These are phyloP conservation scores for Cairneyella variabilis DNA, from an alignment of 495 filamentous ascomycete genomes.

Conservation along the genomic window DNA sequence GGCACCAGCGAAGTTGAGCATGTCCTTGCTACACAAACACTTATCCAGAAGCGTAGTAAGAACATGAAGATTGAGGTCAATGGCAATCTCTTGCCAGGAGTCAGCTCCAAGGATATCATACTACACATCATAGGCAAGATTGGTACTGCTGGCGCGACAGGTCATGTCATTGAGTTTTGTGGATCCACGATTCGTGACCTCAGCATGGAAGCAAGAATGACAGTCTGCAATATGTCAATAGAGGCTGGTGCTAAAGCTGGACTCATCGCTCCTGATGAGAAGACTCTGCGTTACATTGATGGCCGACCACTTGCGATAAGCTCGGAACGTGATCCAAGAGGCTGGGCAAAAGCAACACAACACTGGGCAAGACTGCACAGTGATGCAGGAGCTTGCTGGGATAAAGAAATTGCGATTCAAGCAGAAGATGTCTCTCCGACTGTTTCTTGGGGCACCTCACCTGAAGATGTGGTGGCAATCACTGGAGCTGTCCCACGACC, in stretches of 20 bases:
- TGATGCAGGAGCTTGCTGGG: constrained; percentile 76
- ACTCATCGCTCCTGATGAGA: constrained; percentile 91
- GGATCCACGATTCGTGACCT: constrained; percentile 82
- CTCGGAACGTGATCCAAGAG: constrained; percentile 67
- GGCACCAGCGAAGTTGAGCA: constrained; percentile 97
- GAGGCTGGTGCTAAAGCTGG: constrained; percentile 90
- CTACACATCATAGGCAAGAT: constrained; percentile 89
- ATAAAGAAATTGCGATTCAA: constrained; percentile 76
- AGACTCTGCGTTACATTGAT: constrained; percentile 88
- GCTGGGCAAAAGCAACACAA: constrained; percentile 81
- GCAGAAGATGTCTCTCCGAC: constrained; percentile 88
- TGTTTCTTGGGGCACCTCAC: constrained; percentile 91
- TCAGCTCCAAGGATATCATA: constrained; percentile 91
- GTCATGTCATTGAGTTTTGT: constrained; percentile 91
- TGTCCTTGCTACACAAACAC: constrained; percentile 87
- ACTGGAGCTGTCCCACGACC: constrained; percentile 82
- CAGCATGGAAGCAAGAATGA: constrained; percentile 96
- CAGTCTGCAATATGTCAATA: constrained; percentile 98
- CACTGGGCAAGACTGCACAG: constrained; percentile 84
- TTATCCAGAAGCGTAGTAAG: constrained; percentile 88
- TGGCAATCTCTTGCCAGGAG: constrained; percentile 77
- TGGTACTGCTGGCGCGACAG: constrained; percentile 88
- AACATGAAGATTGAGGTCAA: constrained; percentile 96
- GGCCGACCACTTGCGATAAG: constrained; percentile 81
- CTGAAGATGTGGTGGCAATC: constrained; percentile 90